phyloP scores from a whole-genome alignment of 148 eudicot species.

The Agrostemma githago region DNA sequence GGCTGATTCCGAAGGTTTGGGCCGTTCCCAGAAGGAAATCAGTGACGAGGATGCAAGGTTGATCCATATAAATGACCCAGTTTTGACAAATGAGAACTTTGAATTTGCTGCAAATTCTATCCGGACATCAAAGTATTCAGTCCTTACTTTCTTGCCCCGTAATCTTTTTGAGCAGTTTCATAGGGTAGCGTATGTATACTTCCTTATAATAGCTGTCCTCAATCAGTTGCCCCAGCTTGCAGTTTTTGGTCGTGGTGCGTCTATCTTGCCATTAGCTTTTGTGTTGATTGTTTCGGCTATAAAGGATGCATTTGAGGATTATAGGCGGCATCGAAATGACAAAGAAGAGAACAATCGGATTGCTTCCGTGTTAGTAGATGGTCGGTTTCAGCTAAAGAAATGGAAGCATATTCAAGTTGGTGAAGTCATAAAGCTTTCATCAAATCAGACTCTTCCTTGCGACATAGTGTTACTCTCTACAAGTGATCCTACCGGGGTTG shows the following conservation, averaged over 20 bases:
- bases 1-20: constrained; percentile 58
- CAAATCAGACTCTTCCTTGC: constrained; percentile 82
- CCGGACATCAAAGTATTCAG: constrained; percentile 76
- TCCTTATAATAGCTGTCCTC: constrained; percentile 82
- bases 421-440: constrained; percentile 69
- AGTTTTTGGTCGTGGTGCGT: constrained; percentile 88
- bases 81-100: constrained; percentile 67
- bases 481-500: constrained; percentile 95
- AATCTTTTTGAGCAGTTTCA: constrained; percentile 97
- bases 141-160: constrained; percentile 79
- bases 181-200: constrained; percentile 90
- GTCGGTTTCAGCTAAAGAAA: constrained; percentile 54
- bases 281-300: constrained; percentile 82
- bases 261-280: constrained; percentile 79
- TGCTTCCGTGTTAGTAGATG: constrained; percentile 56
- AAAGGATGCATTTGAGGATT: constrained; percentile 95
- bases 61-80: constrained; percentile 78
- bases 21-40: constrained; percentile 73
- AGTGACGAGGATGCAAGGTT: constrained; percentile 83
- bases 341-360: constrained; percentile 75
- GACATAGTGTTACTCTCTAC: constrained; percentile 92
- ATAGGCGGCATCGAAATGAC: constrained; percentile 77
- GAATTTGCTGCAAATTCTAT: constrained; percentile 83
- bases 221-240: constrained; percentile 97
- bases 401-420: constrained; percentile 91